Evolutionary conservation across 2,329 filamentous ascomycete species (phyloP).

Genomic region (Cryphonectria naterciae): DNA sequence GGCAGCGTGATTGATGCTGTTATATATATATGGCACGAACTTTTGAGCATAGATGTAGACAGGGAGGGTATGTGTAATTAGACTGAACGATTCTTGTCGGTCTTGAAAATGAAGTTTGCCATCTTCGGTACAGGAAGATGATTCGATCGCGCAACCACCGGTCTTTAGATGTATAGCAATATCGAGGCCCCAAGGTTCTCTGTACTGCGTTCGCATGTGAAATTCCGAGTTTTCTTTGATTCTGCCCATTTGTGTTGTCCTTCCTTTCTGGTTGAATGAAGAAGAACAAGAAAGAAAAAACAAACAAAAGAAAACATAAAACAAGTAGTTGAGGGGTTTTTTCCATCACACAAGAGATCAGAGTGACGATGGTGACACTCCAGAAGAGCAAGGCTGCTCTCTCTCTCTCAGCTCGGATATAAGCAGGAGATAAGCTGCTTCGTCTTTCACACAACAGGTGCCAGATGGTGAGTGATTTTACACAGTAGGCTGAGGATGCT

Average conservation of each 20-base stretch:
- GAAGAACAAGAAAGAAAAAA: no score
- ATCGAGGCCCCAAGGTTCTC: no score
- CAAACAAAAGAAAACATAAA: no score
- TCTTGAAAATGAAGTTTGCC: neutral
- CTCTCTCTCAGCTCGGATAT: neutral
- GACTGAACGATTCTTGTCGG: neutral
- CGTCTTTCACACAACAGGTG: no score
- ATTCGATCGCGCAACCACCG: no score
- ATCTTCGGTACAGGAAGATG: neutral
- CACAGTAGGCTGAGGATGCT: neutral
- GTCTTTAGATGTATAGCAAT: no score
- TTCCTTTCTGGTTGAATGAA: no score
- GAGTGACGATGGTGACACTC: neutral
- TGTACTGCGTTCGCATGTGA: no score
- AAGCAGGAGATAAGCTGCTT: neutral
- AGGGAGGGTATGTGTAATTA: neutral
- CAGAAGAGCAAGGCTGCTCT: neutral
- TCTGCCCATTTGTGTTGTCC: no score
- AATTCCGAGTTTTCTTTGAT: no score
- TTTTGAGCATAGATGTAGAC: neutral
- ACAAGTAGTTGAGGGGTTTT: no score
- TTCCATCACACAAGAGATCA: neutral
- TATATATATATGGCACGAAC: neutral
- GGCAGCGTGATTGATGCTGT: neutral
- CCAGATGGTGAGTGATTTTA: no score